Evolutionary conservation across 2,329 filamentous ascomycete species (phyloP).

Genomic region (Pestalotiopsis sp.): DNA sequence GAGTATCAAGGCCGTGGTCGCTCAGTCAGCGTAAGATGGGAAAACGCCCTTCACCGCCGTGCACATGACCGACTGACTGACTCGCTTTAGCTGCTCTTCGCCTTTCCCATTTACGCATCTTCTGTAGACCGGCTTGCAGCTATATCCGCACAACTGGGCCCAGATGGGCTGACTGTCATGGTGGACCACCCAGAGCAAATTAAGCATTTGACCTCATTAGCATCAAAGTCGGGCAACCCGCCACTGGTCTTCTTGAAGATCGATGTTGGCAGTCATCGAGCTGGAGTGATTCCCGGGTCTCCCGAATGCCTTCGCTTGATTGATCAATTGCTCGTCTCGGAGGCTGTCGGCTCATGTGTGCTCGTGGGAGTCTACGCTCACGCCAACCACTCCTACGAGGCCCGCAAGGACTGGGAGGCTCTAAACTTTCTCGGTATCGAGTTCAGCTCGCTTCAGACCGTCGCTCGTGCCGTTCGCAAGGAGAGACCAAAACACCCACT

Average conservation of each 20-base stretch:
- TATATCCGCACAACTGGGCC: conserved; percentile 56
- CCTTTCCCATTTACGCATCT: conserved; percentile 66
- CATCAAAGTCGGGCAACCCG: conserved; percentile 41
- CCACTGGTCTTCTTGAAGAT: conserved; percentile 70
- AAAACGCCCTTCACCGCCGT: not conserved
- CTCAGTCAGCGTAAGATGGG: conserved; percentile 52
- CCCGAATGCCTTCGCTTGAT: conserved; percentile 47
- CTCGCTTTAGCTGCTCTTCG: conserved; percentile 61
- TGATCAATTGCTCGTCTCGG: conserved; percentile 40
- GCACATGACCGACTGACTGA: conserved; percentile 13
- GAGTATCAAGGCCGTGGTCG: conserved; percentile 56
- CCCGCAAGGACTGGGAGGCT: conserved; percentile 53
- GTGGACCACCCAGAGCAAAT: conserved; percentile 69
- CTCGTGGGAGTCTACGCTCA: conserved; percentile 73
- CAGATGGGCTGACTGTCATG: conserved; percentile 61
- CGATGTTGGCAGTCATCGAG: conserved; percentile 71
- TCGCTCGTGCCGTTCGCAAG: conserved; percentile 38
- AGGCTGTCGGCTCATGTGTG: conserved; percentile 34
- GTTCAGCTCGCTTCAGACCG: conserved; percentile 52
- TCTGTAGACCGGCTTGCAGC: conserved; percentile 58
- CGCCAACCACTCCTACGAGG: conserved; percentile 69
- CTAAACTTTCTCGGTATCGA: conserved; percentile 61
- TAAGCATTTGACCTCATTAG: conserved; percentile 40
- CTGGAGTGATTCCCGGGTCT: conserved; percentile 60
- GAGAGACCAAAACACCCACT: conserved; percentile 32